Evolutionary conservation across 2,329 filamentous ascomycete species (phyloP), one percentile per base, ranked within the genome.

Genomic region (Metarhizium robertsii): DNA sequence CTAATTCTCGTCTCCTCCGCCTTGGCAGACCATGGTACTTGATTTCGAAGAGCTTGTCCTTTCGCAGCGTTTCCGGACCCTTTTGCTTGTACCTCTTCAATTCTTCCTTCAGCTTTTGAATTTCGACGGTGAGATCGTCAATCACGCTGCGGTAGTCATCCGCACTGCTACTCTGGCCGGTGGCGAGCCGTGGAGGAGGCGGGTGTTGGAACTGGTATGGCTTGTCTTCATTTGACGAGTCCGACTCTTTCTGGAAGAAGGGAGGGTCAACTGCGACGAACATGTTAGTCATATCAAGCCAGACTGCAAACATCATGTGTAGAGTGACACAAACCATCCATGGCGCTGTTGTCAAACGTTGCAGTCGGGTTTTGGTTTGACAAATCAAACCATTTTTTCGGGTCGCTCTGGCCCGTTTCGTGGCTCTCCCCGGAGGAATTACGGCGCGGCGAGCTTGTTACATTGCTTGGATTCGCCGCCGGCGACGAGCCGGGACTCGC

Each of bases 121-220:
- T 95, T 65, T 91, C 87, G 30, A 95, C 75, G 0, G 90, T 95
- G 57, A 95, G 70, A 66, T 95, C 90, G 63, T 95, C 90, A 50
- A 95, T 95, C 16, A 95, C 88, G 61, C 87, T 87, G 50, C 90
- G 79, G 58, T 84, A 92, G 55, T 92, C 89, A 55, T 88, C 88
- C 32, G 81, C 83, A 52, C 84, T 86, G 65, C 82, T 88, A 64
- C 71, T 81, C 20, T 69, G 80, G 2, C 72, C 71, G 42, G 66
- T 56, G 0, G 65, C 63, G 4, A 69, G 69, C 7, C 67, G 69
- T 0, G 71, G 61, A 2, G 45, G 61, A 18, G 58, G 62, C 50
- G 59, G 59, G 36, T 65, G 57, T 60, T 61, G 57, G 60, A 59
- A 64, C 2, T 51, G 58, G 55, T 56, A 65, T 1, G 60, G 59